Evolutionary conservation across 495 filamentous ascomycete genomes (phyloP), one percentile per base, ranked within the genome.

Genomic region (Terfezia boudieri): DNA sequence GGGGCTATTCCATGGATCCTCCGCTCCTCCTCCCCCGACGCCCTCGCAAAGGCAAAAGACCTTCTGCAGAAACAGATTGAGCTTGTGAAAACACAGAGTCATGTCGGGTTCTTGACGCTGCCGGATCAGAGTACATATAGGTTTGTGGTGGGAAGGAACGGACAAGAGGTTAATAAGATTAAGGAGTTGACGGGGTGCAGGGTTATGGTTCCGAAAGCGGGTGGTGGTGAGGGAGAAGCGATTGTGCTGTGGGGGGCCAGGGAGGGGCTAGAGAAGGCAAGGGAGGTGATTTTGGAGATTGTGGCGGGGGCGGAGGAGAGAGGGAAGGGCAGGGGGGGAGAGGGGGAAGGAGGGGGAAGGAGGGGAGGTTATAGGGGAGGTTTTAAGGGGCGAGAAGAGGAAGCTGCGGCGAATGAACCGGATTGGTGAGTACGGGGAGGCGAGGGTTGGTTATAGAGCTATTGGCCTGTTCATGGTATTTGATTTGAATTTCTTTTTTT

Each of bases 1-100:
- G 82, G 76, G 32, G 79, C 84, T 16, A 94, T 94, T 59, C 85
- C 92, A 11, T 99, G 90, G 90, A 76, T 92, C 41, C 76, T 99
- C 10, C 80, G 76, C 53, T 92, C 90, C 16, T 23, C 49, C 8
- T 14, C 12, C 8, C 4, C 41, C 12, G 41, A 46, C 14, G 72
- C 74, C 56, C 71, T 95, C 38, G 73, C 76, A 53, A 83, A 83
- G 67, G 90, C 85, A 37, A 83, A 81, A 65, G 72, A 76, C n/a
- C 69, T 72, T 11, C 74, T 96, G 36, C 71, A 77, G 52, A 71
- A 75, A 57, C 83, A 85, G 11, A 70, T 95, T 49, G 74, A 80
- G 55, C 70, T 80, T 54, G 86, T 86, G 1, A 69, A 75, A 52
- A 79, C 80, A 63, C 81, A 84, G 61, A 78, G 74, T 32, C 74